phyloP scores from a whole-genome alignment of 148 eudicot genomes.

The Rhododendron molle region DNA sequence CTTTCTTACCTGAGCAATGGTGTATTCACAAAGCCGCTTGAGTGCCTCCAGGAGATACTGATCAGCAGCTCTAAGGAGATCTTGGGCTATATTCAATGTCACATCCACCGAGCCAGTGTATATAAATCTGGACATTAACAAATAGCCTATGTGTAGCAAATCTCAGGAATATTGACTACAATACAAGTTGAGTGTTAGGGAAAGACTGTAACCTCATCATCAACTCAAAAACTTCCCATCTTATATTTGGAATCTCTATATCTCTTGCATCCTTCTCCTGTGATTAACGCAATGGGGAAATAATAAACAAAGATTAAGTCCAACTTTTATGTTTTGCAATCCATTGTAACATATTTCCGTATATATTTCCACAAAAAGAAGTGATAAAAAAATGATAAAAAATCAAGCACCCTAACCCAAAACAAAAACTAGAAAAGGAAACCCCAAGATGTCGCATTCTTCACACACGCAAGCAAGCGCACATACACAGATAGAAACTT shows the following conservation, averaged over 20 bases:
- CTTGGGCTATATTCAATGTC: conserved; percentile 77
- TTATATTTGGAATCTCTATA: conserved; percentile 89
- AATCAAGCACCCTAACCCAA: neutral
- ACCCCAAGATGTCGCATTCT: neutral
- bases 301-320: neutral
- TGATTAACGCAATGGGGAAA: conserved; percentile 1
- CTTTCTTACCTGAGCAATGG: conserved; percentile 69
- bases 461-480: neutral
- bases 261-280: conserved; percentile 93
- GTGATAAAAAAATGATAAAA: neutral
- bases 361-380: neutral
- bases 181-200: neutral
- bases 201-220: conserved; percentile 77
- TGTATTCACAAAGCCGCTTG: conserved; percentile 81
- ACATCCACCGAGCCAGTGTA: conserved; percentile 88
- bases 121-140: conserved; percentile 53
- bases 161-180: conserved; percentile 3
- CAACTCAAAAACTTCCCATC: conserved; percentile 91
- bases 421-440: neutral
- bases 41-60: conserved; percentile 96
- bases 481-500: neutral
- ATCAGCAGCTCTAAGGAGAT: conserved; percentile 89
- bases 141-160: neutral
- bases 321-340: neutral
- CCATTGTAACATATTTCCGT: neutral